Base-by-base conservation (phyloP, 208 protist species). In the Leishmania lainsoni region DNA sequence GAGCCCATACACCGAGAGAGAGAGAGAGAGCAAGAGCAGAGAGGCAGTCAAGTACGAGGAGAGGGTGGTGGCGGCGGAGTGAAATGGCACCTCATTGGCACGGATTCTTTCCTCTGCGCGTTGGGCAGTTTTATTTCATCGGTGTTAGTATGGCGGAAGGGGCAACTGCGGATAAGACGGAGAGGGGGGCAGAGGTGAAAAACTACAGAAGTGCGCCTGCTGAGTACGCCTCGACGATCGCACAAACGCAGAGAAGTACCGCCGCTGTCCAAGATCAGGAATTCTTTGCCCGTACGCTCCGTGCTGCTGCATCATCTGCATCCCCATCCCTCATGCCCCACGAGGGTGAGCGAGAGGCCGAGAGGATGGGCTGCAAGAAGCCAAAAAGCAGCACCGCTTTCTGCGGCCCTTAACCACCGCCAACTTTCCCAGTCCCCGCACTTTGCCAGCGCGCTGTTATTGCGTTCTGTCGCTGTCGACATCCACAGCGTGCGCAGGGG, bases 381-480 rank as follows among this genome's bases (percentile, higher is more conserved):
- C 26, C 6, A 5, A 35, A 5, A 35, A 68, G 12, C 29, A 39
- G 61, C 61, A 68, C 12, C 29, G 29, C 26, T 32, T 68, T 14
- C 61, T 32, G 61, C 29, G 0, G 61, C 29, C 29, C 10, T 12
- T 39, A 14, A 9, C 22, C 14, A 9, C 45, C 69, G 10, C 29
- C 45, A 1, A 17, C 45, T 32, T 17, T 51, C 42, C n/a, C 45
- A 10, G 20, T 45, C 17, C 48, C 17, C 29, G 45, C 32, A 6
- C 52, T 59, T 42, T 42, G 16, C 39, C 51, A 10, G n/a, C 10
- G 54, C 17, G 10, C 8, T n/a, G 6, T 75, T 72, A 83, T 51
- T 70, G 70, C 22, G 70, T 81, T 10, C 45, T 71, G 8, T 81
- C 78, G 9, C 80, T 77, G 73, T 88, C 87, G 9, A 91, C 73